Conservation (phyloP, 495 filamentous ascomycete genomes). For the Podospora pseudoanserina region DNA sequence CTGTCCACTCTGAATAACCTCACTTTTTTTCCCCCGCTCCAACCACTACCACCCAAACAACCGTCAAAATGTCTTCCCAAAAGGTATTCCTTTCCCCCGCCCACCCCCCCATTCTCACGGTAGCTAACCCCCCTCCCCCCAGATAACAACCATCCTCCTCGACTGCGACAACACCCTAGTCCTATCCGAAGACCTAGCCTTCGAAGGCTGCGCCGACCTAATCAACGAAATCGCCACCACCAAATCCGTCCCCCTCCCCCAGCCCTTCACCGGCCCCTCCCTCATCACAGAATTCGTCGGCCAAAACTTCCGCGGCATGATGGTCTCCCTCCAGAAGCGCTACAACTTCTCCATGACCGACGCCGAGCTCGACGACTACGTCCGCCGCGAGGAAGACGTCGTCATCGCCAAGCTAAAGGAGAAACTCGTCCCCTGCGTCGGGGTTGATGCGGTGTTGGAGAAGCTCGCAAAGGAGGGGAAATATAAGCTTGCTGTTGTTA, state of each 20-base stretch:
- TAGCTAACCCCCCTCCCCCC: not conserved
- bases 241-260: slow-evolving; percentile 50
- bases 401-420: slow-evolving; percentile 83
- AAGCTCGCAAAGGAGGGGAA: slow-evolving; percentile 57
- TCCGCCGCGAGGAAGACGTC: slow-evolving; percentile 72
- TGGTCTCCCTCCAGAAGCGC: slow-evolving; percentile 65
- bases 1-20: not conserved
- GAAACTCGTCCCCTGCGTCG: slow-evolving; percentile 63
- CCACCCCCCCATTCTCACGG: not conserved
- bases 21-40: not conserved
- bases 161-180: slow-evolving; percentile 98
- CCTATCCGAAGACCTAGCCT: slow-evolving; percentile 86
- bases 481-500: slow-evolving; percentile 81
- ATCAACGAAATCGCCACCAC: slow-evolving; percentile 83
- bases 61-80: slow-evolving; percentile 13
- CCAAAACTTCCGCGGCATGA: slow-evolving; percentile 94
- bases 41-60: not conserved
- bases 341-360: slow-evolving; percentile 64
- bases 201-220: slow-evolving; percentile 89
- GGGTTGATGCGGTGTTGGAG: slow-evolving; percentile 65
- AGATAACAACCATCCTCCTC: slow-evolving; percentile 64
- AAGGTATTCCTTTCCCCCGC: slow-evolving; percentile 11
- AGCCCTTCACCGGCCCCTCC: slow-evolving; percentile 73
- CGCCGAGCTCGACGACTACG: slow-evolving; percentile 72
- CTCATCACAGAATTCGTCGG: slow-evolving; percentile 90